A percentile compares a stretch with the other conserved stretches of the same genome.
Evolutionary conservation across 352 stramenopile genomes (phyloP).

Genomic region (Phytophthora kernoviae): DNA sequence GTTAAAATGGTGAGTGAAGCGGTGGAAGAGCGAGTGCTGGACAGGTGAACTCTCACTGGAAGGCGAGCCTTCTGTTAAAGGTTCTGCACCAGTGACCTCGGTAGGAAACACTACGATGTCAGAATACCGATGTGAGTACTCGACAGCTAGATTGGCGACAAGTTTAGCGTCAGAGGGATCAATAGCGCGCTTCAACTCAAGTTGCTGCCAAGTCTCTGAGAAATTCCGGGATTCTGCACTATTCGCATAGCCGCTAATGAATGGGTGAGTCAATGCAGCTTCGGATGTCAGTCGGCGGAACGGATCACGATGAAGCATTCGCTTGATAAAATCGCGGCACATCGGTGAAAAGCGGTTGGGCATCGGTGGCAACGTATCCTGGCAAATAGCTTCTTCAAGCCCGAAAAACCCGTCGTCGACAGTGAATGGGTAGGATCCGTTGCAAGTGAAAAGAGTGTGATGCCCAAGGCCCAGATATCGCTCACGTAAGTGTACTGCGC

Average conservation of each 20-base stretch:
- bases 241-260: constrained; percentile 55
- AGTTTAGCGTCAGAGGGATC: constrained; percentile 27
- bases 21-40: constrained; percentile 28
- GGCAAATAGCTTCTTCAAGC: constrained; percentile 82
- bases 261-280: constrained; percentile 92
- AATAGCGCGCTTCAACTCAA: constrained; percentile 34
- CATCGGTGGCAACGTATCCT: constrained; percentile 72
- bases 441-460: constrained; percentile 71
- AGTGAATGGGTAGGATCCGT: constrained; percentile 73
- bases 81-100: constrained; percentile 18
- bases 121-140: constrained; percentile 37
- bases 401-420: constrained; percentile 84
- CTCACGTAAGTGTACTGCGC: constrained; percentile 86
- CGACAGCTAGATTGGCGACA: constrained; percentile 40
- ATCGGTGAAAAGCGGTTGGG: constrained; percentile 82
- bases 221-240: constrained; percentile 43
- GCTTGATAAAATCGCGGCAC: constrained; percentile 93
- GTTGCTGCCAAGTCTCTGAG: constrained; percentile 38
- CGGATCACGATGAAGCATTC: constrained; percentile 91
- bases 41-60: background rate
- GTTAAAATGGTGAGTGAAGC: constrained; percentile 19
- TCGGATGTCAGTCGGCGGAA: constrained; percentile 75
- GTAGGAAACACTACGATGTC: constrained; percentile 17
- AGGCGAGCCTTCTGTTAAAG: constrained; percentile 6
- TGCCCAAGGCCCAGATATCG: constrained; percentile 80